A percentile compares a stretch with the other conserved stretches of the same genome.
These are phyloP conservation scores for Starmerella vaccinii DNA, from an alignment of 805 yeast genomes.

Conservation along the genomic window DNA sequence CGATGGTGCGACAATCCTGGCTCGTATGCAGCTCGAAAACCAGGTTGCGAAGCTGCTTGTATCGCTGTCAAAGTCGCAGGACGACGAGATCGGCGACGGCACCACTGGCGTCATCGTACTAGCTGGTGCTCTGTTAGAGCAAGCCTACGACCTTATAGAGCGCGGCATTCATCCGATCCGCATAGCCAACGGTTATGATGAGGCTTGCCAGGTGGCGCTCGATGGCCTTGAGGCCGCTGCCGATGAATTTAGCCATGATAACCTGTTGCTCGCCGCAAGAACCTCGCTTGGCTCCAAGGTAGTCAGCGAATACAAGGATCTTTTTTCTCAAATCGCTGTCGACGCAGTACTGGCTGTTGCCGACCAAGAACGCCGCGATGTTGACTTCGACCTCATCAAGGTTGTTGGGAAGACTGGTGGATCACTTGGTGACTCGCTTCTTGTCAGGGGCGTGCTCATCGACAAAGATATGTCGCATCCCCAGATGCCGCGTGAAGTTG, in stretches of 20 bases:
- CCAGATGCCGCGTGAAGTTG: conserved; percentile 81
- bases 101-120: conserved; percentile 97
- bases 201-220: conserved; percentile 88
- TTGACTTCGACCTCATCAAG: conserved; percentile 91
- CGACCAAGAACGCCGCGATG: conserved; percentile 84
- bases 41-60: conserved; percentile 94
- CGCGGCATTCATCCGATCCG: conserved; percentile 96
- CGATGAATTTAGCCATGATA: conserved; percentile 44
- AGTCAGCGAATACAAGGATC: conserved; percentile 85
- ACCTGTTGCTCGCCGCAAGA: conserved; percentile 80
- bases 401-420: conserved; percentile 97
- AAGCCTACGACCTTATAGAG: conserved; percentile 87
- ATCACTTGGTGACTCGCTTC: conserved; percentile 68
- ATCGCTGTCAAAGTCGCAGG: conserved; percentile 88
- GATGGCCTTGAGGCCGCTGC: conserved; percentile 63
- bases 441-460: conserved; percentile 82
- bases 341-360: conserved; percentile 90
- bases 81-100: conserved; percentile 97
- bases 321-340: conserved; percentile 94
- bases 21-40: conserved; percentile 92
- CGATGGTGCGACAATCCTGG: conserved; percentile 94
- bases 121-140: conserved; percentile 89
- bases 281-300: conserved; percentile 93
- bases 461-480: conserved; percentile 98
- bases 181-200: conserved; percentile 94